Evolutionary conservation across 140 eudicot genomes (phyloP).

Genomic region (Ambrosia hybrid): DNA sequence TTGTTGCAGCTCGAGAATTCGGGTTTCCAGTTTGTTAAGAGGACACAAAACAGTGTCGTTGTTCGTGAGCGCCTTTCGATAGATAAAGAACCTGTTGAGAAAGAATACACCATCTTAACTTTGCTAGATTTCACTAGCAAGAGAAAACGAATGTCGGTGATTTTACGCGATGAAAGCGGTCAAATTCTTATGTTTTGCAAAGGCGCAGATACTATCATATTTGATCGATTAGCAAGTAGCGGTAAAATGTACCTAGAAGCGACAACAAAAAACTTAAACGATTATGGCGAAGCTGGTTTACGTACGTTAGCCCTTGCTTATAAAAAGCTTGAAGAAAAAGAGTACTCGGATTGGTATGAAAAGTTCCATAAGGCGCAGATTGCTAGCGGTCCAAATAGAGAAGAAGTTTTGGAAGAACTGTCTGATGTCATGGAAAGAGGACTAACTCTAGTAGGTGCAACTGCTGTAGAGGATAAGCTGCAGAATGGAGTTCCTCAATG

Average conservation of each 20-base stretch:
- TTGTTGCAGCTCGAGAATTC: conserved; percentile 73
- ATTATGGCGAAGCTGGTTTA: conserved; percentile 64
- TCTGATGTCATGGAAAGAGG: conserved; percentile 60
- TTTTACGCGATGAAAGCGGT: conserved; percentile 53
- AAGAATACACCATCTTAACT: conserved; percentile 53
- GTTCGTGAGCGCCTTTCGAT: conserved; percentile 45
- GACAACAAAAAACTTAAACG: conserved; percentile 49
- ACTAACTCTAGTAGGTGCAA: conserved; percentile 65
- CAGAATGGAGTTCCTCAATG: conserved; percentile 81
- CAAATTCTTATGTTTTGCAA: conserved; percentile 57
- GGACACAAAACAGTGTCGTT: conserved; percentile 60
- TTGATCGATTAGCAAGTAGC: conserved; percentile 48
- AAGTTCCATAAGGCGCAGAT: conserved; percentile 48
- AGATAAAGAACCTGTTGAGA: conserved; percentile 27
- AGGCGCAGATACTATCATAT: conserved; percentile 81
- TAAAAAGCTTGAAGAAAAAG: conserved; percentile 37
- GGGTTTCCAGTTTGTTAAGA: conserved; percentile 57
- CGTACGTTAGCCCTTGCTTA: conserved; percentile 69
- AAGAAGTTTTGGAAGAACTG: conserved; percentile 48
- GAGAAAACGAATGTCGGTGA: conserved; percentile 77
- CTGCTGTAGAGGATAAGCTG: conserved; percentile 72
- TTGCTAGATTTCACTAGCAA: conserved; percentile 71
- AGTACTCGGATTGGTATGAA: conserved; percentile 45
- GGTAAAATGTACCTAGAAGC: conserved; percentile 51
- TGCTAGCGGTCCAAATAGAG: conserved; percentile 49